Percentiles rank a stretch among this genome's conserved stretches.
phyloP scores from a whole-genome alignment of 192 early-diverging fungal genomes.

The Paraglomus brasilianum region DNA sequence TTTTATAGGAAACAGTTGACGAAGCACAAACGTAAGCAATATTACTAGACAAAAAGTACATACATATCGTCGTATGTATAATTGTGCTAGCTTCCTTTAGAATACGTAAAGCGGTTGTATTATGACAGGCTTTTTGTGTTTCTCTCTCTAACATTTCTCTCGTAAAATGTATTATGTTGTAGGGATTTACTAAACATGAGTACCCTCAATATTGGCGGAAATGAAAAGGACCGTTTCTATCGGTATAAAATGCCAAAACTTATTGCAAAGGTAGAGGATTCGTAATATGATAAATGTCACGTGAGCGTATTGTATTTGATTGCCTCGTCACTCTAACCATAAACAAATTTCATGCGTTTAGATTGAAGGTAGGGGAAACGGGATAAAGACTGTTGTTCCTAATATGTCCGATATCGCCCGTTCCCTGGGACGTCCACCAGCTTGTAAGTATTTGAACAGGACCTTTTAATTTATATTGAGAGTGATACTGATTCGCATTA shows the following conservation, averaged over 20 bases:
- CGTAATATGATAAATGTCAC: slow-evolving; percentile 2
- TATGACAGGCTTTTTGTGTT: too few species aligned
- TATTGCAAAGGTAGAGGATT: slow-evolving; percentile 60
- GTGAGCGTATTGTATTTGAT: too few species aligned
- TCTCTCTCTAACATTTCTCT: too few species aligned
- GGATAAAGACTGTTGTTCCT: slow-evolving; percentile 97
- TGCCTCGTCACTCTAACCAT: too few species aligned
- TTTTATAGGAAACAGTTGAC: slow-evolving; percentile 15
- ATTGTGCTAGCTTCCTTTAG: background rate
- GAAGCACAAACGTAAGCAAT: slow-evolving; percentile 25
- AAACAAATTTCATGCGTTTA: slow-evolving; percentile 33
- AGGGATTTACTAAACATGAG: slow-evolving; percentile 52
- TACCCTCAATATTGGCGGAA: slow-evolving; percentile 85
- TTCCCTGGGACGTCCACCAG: slow-evolving; percentile 81
- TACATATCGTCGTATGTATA: background rate
- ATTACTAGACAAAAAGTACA: background rate
- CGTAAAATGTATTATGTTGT: background rate
- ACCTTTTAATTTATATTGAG: too few species aligned
- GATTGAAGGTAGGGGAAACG: slow-evolving; percentile 98
- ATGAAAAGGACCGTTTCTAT: slow-evolving; percentile 92
- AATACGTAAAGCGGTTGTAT: too few species aligned
- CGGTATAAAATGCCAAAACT: slow-evolving; percentile 99
- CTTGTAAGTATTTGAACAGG: slow-evolving; percentile 52
- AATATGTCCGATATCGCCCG: slow-evolving; percentile 96
- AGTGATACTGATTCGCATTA: too few species aligned